Percentiles rank a stretch among this genome's conserved stretches.
Conservation (phyloP, 306 rosid species). For the Cucumis melo region DNA sequence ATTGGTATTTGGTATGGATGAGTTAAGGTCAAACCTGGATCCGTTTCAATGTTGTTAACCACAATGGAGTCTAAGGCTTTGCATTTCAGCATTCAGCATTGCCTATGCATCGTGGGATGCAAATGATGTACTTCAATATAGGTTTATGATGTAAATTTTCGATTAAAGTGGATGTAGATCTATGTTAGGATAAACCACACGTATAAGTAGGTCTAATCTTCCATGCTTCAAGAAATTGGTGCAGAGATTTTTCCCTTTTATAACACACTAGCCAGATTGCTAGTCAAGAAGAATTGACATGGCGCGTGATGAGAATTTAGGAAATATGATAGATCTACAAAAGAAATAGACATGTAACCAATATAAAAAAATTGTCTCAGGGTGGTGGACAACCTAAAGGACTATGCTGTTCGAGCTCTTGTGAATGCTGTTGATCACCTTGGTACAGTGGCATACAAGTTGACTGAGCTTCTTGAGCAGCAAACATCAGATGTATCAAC, state of each 20-base stretch:
- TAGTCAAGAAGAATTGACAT: neutral
- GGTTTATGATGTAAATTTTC: neutral
- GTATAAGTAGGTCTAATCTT: neutral
- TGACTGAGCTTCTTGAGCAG: constrained; percentile 71
- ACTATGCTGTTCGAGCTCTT: constrained; percentile 83
- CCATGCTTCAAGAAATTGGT: neutral
- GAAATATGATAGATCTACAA: neutral
- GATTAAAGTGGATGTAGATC: neutral
- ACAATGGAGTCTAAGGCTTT: neutral
- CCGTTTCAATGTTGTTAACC: neutral
- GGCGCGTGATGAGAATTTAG: neutral
- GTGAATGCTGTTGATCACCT: constrained; percentile 95
- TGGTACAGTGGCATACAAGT: constrained; percentile 95
- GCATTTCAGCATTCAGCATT: neutral
- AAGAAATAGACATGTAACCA: neutral
- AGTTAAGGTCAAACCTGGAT: neutral
- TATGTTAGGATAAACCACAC: neutral
- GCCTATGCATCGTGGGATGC: neutral
- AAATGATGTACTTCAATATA: neutral
- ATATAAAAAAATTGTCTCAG: constrained; percentile 19
- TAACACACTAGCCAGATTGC: neutral
- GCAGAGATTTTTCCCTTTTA: neutral
- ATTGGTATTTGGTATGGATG: neutral
- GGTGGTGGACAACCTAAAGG: constrained; percentile 83
- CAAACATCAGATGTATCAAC: constrained; percentile 57